phyloP scores from a whole-genome alignment of 2,329 filamentous ascomycete species.

The Xylogone sp. region DNA sequence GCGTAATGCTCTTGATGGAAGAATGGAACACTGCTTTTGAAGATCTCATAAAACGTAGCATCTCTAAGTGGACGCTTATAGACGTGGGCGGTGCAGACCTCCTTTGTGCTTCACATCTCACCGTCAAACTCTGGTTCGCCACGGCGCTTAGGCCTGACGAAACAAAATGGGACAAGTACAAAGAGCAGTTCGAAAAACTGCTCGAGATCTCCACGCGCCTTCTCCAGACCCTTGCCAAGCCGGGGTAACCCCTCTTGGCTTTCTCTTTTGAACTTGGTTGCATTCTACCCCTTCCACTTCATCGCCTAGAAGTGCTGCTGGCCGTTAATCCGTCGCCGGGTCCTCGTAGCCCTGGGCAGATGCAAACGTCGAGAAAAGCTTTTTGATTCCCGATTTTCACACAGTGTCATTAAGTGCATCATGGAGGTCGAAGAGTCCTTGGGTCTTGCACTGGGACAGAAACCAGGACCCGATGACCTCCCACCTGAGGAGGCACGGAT shows the following conservation, averaged over 20 bases:
- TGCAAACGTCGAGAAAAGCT: neutral
- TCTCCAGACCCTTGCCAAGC: neutral
- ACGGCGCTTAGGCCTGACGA: neutral
- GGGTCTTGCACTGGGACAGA: neutral
- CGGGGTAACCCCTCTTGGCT: neutral
- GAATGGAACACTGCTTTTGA: neutral
- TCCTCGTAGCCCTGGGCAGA: neutral
- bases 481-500: neutral
- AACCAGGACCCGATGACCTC: neutral
- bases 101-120: neutral
- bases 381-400: neutral
- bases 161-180: neutral
- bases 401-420: neutral
- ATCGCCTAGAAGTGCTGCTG: neutral
- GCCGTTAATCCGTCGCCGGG: neutral
- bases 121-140: neutral
- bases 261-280: neutral
- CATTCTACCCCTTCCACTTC: neutral
- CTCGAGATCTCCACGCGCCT: neutral
- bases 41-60: neutral
- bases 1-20: neutral
- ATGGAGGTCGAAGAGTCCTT: neutral
- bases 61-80: neutral
- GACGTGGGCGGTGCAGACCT: neutral
- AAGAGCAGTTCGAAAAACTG: neutral